Conservation (phyloP, 495 filamentous ascomycete genomes). For the Podospora pseudoanserina region DNA sequence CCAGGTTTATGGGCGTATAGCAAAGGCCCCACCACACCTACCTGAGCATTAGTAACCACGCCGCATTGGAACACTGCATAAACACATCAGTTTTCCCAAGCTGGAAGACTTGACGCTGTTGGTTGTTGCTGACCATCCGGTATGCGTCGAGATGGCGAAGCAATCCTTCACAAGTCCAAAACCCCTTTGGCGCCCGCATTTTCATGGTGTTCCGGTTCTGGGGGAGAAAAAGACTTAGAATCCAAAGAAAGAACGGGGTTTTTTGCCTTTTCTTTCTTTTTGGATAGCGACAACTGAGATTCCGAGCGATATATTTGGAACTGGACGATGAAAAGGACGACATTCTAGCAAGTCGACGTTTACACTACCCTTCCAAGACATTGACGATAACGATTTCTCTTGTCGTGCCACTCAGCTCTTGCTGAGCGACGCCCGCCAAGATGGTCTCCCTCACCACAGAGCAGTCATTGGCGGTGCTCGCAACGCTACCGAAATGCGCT, state of each 20-base stretch:
- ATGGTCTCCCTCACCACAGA: neutral
- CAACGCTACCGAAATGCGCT: constrained; percentile 4
- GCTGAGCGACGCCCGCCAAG: too few relatives aligned
- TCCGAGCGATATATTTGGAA: too few relatives aligned
- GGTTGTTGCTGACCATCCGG: neutral
- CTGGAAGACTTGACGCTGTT: too few relatives aligned
- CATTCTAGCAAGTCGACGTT: neutral
- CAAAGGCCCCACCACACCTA: too few relatives aligned
- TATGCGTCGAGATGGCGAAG: neutral
- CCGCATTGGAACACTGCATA: too few relatives aligned
- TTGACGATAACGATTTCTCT: neutral
- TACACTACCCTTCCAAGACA: too few relatives aligned
- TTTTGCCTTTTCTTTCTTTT: neutral
- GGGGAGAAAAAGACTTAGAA: neutral
- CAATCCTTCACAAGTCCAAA: neutral
- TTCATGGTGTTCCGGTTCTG: too few relatives aligned
- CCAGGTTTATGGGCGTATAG: too few relatives aligned
- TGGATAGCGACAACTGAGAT: too few relatives aligned
- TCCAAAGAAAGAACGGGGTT: neutral
- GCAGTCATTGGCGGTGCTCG: neutral
- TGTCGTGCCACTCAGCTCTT: too few relatives aligned
- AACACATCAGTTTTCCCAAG: too few relatives aligned
- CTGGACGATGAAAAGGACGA: neutral
- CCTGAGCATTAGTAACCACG: too few relatives aligned
- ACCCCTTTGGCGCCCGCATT: neutral